Evolutionary conservation across 2,329 filamentous ascomycete genomes (phyloP), one percentile per base, ranked within the genome.

Genomic region (Sporothrix dimorphospora): DNA sequence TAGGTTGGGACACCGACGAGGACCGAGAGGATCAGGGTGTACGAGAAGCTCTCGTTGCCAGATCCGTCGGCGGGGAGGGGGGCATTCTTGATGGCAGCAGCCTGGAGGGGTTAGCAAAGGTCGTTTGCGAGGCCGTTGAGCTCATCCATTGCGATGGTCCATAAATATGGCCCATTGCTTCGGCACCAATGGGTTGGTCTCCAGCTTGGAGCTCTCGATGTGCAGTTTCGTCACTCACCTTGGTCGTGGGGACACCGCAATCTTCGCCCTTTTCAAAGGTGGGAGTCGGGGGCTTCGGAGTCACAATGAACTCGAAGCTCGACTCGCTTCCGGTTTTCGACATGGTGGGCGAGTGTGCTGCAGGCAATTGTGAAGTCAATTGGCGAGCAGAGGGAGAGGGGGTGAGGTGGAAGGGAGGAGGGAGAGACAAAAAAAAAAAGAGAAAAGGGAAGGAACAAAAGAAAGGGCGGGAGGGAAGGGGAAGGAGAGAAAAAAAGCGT

Each of bases 51-150:
- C 77, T 97, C 94, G 81, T 88, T 90, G 76, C 94, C 92, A 69
- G 94, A 85, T 68, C 90, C 93, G 81, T 99, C 96, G 76, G 94
- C 95, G 49, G 96, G 96, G 57, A 98, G 89, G 76, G 96, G 94
- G 66, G 91, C 93, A 89, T 98, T 98, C 81, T 97, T 93, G 84
- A 98, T 98, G 74, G 94, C 84, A 42, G 93, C 91, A 79, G 90
- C 95, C 94, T 97, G n/a, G 14, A 51, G 19, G 12, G 11, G 55
- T 77, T 61, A 77, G 76, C 21, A n/a, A 11, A n/a, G 2, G 49
- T 30, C 27, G 21, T 42, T 34, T 5, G 34, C n/a, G 59, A 45
- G 16, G 38, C 59, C 59, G 45, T 65, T 65, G 38, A 42, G 21
- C 38, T 45, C 16, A 12, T 53, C 21, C 16, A 8, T 66, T 11